Percentiles rank a stretch among this genome's conserved stretches.
Conservation (phyloP, 768 basidiomycete genomes). For the Pulveroboletus sp. region DNA sequence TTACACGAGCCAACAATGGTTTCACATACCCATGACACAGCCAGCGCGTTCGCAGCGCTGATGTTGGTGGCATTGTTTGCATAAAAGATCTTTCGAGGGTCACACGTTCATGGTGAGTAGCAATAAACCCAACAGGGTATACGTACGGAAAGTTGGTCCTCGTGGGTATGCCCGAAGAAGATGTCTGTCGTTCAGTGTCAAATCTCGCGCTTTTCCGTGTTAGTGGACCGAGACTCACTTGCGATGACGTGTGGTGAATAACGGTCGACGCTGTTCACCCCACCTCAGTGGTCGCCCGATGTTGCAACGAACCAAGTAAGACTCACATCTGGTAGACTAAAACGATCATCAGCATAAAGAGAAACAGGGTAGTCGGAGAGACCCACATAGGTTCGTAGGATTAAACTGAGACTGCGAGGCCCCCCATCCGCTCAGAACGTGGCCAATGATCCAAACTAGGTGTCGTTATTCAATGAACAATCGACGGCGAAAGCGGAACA, state of each 20-base stretch:
- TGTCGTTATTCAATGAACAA: neutral
- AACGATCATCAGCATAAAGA: neutral
- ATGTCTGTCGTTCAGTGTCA: conserved; percentile 40
- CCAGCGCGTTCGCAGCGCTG: conserved; percentile 50
- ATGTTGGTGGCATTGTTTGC: conserved; percentile 64
- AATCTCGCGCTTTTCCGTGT: neutral
- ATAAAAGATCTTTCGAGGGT: conserved; percentile 56
- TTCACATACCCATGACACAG: conserved; percentile 44
- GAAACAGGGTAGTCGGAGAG: neutral
- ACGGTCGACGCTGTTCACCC: conserved; percentile 35
- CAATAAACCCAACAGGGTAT: too few species aligned
- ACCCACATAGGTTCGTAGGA: conserved; percentile 46
- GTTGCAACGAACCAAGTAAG: too few species aligned
- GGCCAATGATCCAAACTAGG: conserved; percentile 53
- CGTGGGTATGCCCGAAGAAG: conserved; percentile 76
- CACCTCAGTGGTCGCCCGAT: neutral
- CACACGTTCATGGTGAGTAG: neutral
- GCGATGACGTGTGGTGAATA: conserved; percentile 49
- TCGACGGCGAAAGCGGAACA: neutral
- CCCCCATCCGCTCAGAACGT: conserved; percentile 48
- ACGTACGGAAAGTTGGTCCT: conserved; percentile 61
- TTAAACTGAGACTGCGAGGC: conserved; percentile 40
- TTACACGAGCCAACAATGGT: too few species aligned
- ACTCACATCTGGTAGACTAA: conserved; percentile 47
- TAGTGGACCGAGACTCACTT: conserved; percentile 26